These are phyloP conservation scores for Eucalyptus brandiana DNA, from an alignment of 345 rosid genomes.

Conservation along the genomic window DNA sequence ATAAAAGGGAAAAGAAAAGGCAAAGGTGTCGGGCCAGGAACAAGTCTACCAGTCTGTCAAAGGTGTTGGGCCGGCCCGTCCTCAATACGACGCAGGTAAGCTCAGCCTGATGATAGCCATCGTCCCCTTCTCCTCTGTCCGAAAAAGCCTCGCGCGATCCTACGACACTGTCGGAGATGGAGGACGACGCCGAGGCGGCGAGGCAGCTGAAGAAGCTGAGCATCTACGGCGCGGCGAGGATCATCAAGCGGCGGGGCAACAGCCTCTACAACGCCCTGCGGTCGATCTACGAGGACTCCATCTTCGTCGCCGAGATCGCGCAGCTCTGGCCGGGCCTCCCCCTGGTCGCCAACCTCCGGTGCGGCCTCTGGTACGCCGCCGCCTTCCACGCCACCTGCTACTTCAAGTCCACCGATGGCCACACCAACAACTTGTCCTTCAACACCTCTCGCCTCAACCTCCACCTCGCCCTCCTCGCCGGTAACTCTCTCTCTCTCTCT, in stretches of 20 bases:
- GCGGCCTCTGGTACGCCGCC: conserved; percentile 91
- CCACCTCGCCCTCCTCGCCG: conserved; percentile 70
- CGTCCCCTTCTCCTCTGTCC: not conserved
- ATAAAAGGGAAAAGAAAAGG: not conserved
- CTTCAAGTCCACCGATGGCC: conserved; percentile 97
- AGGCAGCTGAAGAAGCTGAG: conserved; percentile 20
- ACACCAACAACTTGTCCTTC: conserved; percentile 80
- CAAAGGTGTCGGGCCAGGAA: not conserved
- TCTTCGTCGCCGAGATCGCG: conserved; percentile 71
- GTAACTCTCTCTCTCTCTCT: conserved; percentile 6
- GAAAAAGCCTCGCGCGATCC: not conserved
- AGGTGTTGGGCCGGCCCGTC: not conserved
- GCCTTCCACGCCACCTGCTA: conserved; percentile 64
- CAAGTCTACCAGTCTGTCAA: not conserved
- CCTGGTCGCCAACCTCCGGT: conserved; percentile 78
- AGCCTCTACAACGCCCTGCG: conserved; percentile 67
- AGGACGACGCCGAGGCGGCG: not conserved
- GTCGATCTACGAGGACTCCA: conserved; percentile 78
- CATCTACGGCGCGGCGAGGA: conserved; percentile 78
- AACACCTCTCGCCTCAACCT: conserved; percentile 80
- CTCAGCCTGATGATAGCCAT: not conserved
- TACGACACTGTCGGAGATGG: not conserved
- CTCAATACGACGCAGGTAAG: not conserved
- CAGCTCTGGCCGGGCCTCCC: conserved; percentile 86
- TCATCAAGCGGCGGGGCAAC: conserved; percentile 62